Evolutionary conservation across 2,329 filamentous ascomycete genomes (phyloP), one percentile per base, ranked within the genome.

Genomic region (Cordyceps cateniannulata): DNA sequence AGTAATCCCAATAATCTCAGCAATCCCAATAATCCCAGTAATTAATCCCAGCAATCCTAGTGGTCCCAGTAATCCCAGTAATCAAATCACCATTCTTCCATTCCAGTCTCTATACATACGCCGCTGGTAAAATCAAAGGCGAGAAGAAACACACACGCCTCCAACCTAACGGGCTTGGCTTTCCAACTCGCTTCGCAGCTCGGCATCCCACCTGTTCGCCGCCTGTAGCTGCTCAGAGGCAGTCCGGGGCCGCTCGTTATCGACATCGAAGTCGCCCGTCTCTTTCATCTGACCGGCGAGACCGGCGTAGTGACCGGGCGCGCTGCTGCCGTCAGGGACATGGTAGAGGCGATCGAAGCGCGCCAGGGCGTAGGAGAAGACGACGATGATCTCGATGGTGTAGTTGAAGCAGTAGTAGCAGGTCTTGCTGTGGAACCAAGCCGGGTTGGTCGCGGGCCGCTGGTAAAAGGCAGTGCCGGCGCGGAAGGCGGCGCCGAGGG

Each of bases 321-420:
- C 81, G 49, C 80, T 80, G 69, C 85, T 85, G 49, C 88, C 87
- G 69, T 95, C 77, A 1, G 90, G 90, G 25, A 95, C 76, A 69
- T 88, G 81, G 76, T 93, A 96, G 47, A 89, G 83, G 63, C 81
- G 79, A 71, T 96, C 92, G 63, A 95, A 85, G 35, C 91, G 82
- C 22, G 81, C 73, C 18, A 88, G 68, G 0, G 86, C 80, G 73
- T 90, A 93, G 9, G 86, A 75, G 58, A 80, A 81, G 5, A 93
- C 80, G 42, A 91, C 85, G 25, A 88, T 69, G 45, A 93, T 76
- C 73, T 96, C 92, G 42, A 93, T 78, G 18, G 76, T 77, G 69
- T 90, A 96, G 75, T 90, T 89, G 77, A 95, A 90, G 69, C 85
- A 75, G 76, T 95, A 96, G 77, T 91, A 96, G 67, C 83, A 85